phyloP scores from a whole-genome alignment of 768 basidiomycete genomes.

The Auricularia auricula-judae region DNA sequence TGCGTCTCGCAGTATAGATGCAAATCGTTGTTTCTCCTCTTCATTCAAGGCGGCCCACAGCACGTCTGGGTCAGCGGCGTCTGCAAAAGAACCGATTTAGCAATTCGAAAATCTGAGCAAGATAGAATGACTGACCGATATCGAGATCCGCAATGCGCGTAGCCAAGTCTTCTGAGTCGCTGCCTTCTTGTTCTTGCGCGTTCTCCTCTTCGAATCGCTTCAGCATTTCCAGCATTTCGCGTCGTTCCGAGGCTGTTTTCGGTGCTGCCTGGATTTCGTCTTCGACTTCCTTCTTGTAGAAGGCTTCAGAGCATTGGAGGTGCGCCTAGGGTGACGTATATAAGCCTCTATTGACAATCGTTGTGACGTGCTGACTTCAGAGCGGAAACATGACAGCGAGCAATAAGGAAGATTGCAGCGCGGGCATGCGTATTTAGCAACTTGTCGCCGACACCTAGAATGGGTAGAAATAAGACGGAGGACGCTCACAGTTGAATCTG shows the following conservation, averaged over 20 bases:
- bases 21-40: conserved; percentile 51
- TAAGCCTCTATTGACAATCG: no score
- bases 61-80: conserved; percentile 40
- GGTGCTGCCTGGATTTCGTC: conserved; percentile 45
- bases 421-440: conserved; percentile 74
- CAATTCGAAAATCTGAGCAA: neutral
- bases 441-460: conserved; percentile 58
- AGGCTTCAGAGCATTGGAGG: conserved; percentile 66
- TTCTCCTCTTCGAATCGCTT: conserved; percentile 61
- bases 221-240: conserved; percentile 58
- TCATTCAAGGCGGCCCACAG: conserved; percentile 52
- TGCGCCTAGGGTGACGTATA: conserved; percentile 34
- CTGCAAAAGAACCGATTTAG: conserved; percentile 21
- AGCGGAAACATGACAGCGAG: conserved; percentile 68
- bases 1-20: conserved; percentile 48
- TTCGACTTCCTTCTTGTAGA: conserved; percentile 69
- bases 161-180: conserved; percentile 34
- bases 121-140: conserved; percentile 35
- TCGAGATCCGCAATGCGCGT: conserved; percentile 45
- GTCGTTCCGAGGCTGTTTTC: conserved; percentile 44
- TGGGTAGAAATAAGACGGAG: no score
- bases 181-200: conserved; percentile 25
- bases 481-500: no score
- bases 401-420: conserved; percentile 75
- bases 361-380: conserved; percentile 34